Percentiles rank a stretch among this genome's conserved stretches.
These are phyloP conservation scores for Aspergillus floridensis DNA, from an alignment of 2,329 filamentous ascomycete species.

Conservation along the genomic window DNA sequence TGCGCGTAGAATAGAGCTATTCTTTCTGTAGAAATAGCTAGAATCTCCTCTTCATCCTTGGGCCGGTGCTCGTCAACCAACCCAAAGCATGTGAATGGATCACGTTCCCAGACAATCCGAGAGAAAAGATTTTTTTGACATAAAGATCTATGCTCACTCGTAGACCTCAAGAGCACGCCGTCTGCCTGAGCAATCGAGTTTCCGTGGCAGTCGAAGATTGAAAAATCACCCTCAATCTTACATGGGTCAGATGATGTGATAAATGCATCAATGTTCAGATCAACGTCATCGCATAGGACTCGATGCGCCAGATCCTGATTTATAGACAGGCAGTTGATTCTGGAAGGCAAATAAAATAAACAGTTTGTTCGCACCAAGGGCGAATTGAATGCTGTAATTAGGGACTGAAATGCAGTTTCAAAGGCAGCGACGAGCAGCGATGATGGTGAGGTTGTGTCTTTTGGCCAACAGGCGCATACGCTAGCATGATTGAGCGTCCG, in stretches of 20 bases:
- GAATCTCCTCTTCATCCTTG: too few species aligned
- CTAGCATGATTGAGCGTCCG: neutral
- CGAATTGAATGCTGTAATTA: neutral
- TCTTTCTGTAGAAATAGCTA: neutral
- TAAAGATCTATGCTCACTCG: neutral
- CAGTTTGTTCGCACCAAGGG: neutral
- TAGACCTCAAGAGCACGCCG: neutral
- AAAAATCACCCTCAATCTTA: neutral
- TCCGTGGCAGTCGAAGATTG: neutral
- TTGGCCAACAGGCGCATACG: neutral
- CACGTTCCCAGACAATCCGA: neutral
- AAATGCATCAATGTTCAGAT: neutral
- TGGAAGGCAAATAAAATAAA: too few species aligned
- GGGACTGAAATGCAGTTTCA: neutral
- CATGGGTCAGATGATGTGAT: neutral
- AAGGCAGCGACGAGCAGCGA: neutral
- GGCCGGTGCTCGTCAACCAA: neutral
- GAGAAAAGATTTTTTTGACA: neutral
- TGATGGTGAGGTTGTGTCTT: neutral
- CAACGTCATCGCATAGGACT: neutral
- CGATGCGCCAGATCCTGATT: neutral
- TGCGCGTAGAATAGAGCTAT: neutral
- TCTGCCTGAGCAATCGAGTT: neutral
- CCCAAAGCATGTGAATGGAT: neutral
- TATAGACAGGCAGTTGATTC: neutral